A percentile compares a stretch with the other conserved stretches of the same genome.
phyloP scores from a whole-genome alignment of 139 green algal species.

The Edaphochlamys debaryana region DNA sequence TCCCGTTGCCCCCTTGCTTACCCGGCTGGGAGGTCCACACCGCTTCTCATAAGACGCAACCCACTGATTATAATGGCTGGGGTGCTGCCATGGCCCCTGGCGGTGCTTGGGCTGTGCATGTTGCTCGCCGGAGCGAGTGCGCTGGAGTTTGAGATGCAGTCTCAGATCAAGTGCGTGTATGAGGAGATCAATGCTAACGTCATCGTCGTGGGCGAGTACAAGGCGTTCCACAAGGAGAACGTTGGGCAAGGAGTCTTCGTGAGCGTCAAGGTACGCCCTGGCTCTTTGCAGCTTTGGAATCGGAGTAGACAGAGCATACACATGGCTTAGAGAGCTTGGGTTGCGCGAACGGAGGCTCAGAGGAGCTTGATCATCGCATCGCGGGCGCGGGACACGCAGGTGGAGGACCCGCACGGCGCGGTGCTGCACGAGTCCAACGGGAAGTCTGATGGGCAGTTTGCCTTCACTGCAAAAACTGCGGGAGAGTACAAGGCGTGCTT shows the following conservation, averaged over 20 bases:
- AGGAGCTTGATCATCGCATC: too few species aligned
- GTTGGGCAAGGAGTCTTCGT: conserved; percentile 20
- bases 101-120: background rate
- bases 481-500: conserved; percentile 95
- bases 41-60: too few species aligned
- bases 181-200: conserved; percentile 70
- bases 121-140: background rate
- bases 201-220: conserved; percentile 66
- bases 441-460: conserved; percentile 72
- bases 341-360: too few species aligned
- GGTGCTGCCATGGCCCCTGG: too few species aligned
- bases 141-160: conserved; percentile 69
- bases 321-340: too few species aligned
- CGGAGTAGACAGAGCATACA: too few species aligned
- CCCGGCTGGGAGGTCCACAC: too few species aligned
- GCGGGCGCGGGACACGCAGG: too few species aligned
- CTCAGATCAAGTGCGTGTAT: conserved; percentile 61
- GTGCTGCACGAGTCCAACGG: conserved; percentile 26
- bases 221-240: conserved; percentile 55
- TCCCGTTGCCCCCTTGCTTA: too few species aligned
- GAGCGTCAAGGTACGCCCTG: conserved; percentile 26
- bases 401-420: conserved; percentile 38
- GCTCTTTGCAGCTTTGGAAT: too few species aligned
- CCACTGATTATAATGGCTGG: background rate
- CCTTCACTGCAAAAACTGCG: conserved; percentile 78